phyloP scores from a whole-genome alignment of 108 stramenopile genomes.

The Asterionellopsis glacialis region DNA sequence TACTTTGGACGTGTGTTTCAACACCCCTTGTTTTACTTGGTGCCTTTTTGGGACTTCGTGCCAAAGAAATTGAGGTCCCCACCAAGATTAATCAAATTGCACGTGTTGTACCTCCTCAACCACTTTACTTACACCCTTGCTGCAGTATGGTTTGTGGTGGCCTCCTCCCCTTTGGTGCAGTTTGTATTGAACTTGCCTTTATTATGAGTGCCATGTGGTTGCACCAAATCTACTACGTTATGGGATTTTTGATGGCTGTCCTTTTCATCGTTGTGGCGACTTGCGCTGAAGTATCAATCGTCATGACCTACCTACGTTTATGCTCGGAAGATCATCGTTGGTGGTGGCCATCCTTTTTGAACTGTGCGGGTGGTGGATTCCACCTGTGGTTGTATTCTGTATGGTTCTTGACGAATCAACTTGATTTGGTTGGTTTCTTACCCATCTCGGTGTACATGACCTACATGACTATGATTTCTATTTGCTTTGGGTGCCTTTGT shows the following conservation, averaged over 20 bases:
- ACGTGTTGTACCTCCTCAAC: slow-evolving; percentile 50
- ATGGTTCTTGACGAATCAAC: slow-evolving; percentile 71
- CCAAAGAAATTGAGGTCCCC: slow-evolving; percentile 57
- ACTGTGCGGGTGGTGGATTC: slow-evolving; percentile 72
- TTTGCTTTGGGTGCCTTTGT: slow-evolving; percentile 62
- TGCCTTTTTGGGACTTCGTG: slow-evolving; percentile 79
- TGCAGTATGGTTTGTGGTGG: slow-evolving; percentile 66
- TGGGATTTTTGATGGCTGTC: slow-evolving; percentile 88
- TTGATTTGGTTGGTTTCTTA: slow-evolving; percentile 66
- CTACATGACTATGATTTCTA: slow-evolving; percentile 69
- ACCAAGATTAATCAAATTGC: slow-evolving; percentile 85
- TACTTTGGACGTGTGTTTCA: slow-evolving; percentile 67
- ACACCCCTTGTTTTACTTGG: slow-evolving; percentile 87
- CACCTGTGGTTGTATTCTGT: slow-evolving; percentile 88
- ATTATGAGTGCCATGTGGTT: slow-evolving; percentile 89
- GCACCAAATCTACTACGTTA: slow-evolving; percentile 90
- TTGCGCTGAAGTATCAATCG: slow-evolving; percentile 84
- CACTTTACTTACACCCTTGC: slow-evolving; percentile 11
- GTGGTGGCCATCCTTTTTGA: slow-evolving; percentile 93
- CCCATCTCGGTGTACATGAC: slow-evolving; percentile 83
- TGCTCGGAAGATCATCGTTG: slow-evolving; percentile 92
- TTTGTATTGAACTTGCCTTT: slow-evolving; percentile 93
- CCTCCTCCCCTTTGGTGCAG: slow-evolving; percentile 89
- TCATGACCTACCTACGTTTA: slow-evolving; percentile 90
- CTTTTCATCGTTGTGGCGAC: slow-evolving; percentile 74